Evolutionary conservation across 768 basidiomycete genomes (phyloP).

Genomic region (Suillus brevipes): DNA sequence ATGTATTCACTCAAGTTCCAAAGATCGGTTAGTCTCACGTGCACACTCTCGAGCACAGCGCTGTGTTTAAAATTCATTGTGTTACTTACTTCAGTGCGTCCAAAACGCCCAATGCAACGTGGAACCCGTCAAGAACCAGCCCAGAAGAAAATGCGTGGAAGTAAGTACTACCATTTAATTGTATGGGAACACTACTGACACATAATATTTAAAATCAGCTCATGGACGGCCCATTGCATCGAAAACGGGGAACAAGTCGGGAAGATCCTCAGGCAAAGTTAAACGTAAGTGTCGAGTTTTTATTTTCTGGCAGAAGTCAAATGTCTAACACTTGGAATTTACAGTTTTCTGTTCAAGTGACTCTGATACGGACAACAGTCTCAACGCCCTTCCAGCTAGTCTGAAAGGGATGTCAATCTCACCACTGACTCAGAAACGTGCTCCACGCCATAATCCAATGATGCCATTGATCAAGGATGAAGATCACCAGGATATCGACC

Average conservation of each 20-base stretch:
- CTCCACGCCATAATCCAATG: neutral
- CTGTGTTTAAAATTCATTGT: too few relatives aligned
- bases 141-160: neutral
- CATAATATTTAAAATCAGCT: neutral
- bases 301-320: neutral
- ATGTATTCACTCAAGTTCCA: neutral
- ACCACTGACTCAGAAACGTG: neutral
- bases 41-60: too few relatives aligned
- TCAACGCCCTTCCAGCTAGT: neutral
- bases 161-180: neutral
- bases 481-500: neutral
- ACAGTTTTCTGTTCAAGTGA: neutral
- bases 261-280: neutral
- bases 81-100: neutral
- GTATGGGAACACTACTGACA: too few relatives aligned
- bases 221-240: neutral
- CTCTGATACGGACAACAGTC: neutral
- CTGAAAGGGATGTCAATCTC: neutral
- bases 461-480: neutral
- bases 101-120: neutral
- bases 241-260: neutral
- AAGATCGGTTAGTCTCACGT: neutral
- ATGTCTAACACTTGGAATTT: neutral
- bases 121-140: neutral
- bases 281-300: neutral